These are phyloP conservation scores for Aegilops tauschii DNA, from an alignment of 176 grass and related monocot species.

Conservation along the genomic window DNA sequence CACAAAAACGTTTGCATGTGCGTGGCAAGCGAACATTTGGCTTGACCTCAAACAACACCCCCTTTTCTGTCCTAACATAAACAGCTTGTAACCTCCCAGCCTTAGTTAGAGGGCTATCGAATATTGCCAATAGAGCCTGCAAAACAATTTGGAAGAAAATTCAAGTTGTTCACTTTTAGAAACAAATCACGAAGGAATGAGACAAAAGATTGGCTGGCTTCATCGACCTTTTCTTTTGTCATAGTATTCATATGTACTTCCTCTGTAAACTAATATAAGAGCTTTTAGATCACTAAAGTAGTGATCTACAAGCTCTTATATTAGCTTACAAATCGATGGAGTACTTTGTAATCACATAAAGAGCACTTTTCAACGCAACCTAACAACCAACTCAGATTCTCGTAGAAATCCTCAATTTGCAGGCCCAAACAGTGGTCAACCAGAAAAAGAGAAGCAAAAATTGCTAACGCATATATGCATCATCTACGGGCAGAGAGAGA, in stretches of 20 bases:
- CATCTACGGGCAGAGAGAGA: background rate
- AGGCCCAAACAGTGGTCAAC: background rate
- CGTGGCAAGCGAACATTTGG: constrained; percentile 82
- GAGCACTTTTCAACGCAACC: background rate
- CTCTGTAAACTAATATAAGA: too few species aligned
- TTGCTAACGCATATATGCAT: background rate
- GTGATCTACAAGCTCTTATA: too few species aligned
- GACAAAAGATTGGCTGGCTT: background rate
- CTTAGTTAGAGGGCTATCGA: constrained; percentile 92
- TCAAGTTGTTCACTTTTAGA: background rate
- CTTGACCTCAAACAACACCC: constrained; percentile 96
- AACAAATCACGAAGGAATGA: background rate
- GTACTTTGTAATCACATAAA: too few species aligned
- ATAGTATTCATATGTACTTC: background rate
- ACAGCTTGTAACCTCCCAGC: constrained; percentile 93
- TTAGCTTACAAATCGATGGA: too few species aligned
- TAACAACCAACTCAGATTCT: background rate
- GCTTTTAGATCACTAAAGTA: too few species aligned
- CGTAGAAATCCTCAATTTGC: background rate
- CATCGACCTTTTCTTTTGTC: background rate
- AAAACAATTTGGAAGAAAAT: constrained; percentile 7
- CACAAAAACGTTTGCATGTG: constrained; percentile 84
- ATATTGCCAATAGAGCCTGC: constrained; percentile 86
- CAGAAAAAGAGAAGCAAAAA: background rate
- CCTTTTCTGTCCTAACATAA: constrained; percentile 90